Percentiles rank a stretch among this genome's conserved stretches.
phyloP scores from a whole-genome alignment of 768 basidiomycete species.

The Suillus lakei region DNA sequence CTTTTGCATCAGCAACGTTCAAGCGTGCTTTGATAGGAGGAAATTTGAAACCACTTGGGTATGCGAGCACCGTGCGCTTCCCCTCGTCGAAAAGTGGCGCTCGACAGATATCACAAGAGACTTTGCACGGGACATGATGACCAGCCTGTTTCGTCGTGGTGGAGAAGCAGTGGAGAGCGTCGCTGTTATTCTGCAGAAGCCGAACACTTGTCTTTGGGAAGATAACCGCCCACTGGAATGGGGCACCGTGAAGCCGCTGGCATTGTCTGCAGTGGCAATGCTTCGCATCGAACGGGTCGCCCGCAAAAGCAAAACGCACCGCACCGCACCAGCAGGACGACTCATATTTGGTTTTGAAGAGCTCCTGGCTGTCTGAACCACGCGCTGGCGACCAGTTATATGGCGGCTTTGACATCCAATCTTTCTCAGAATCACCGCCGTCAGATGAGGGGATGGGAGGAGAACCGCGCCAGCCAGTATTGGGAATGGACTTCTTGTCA shows the following conservation, averaged over 20 bases:
- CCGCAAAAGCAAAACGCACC: conserved; percentile 35
- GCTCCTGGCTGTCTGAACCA: conserved; percentile 13
- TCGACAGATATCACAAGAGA: conserved; percentile 36
- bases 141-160: conserved; percentile 19
- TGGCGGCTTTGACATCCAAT: conserved; percentile 36
- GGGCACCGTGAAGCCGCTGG: conserved; percentile 35
- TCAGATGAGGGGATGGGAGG: conserved; percentile 10
- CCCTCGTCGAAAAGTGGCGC: conserved; percentile 40
- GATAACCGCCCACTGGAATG: conserved; percentile 41
- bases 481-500: conserved; percentile 6
- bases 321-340: conserved; percentile 39
- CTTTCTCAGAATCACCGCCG: conserved; percentile 27
- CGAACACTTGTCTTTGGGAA: conserved; percentile 40
- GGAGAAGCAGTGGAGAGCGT: conserved; percentile 37
- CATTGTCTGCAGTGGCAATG: conserved; percentile 39
- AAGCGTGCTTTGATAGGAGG: conserved; percentile 4
- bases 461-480: conserved; percentile 9
- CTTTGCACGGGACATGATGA: conserved; percentile 39
- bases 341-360: background rate
- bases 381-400: conserved; percentile 31
- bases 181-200: conserved; percentile 29
- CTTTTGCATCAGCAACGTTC: background rate
- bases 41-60: conserved; percentile 35
- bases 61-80: conserved; percentile 35
- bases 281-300: conserved; percentile 38